Evolutionary conservation across 2,329 filamentous ascomycete species (phyloP), one percentile per base, ranked within the genome.

Genomic region (Aspergillus brunneoviolaceus): DNA sequence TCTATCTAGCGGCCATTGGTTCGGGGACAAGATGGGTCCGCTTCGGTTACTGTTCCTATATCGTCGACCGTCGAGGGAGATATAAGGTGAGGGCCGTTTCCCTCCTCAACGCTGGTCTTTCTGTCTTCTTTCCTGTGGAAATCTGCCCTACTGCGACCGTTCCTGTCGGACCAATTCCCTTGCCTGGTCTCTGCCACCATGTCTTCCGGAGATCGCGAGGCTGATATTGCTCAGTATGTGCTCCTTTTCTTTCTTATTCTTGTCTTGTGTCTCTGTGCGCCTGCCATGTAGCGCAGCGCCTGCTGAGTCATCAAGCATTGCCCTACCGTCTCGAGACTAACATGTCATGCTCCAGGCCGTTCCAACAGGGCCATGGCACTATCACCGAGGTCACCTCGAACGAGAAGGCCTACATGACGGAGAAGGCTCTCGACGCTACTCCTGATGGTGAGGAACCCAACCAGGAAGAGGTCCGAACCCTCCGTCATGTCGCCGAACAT

Each of bases 1-100:
- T 12, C 33, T 10, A 10, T 35, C 33, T 35, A 21, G 25, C 33
- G 19, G n/a, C 42, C 48, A 55, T 45, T 58, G 63, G 58, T 54
- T 52, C 60, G 52, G 55, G 83, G 91, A 94, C 85, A 96, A 96
- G 80, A 86, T 86, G 70, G 90, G 96, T 72, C 95, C 91, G 27
- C 92, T 96, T 77, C 88, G 92, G 58, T 57, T 63, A 56, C 58
- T 51, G 59, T 52, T 58, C 50, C 51, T 59, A 51, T 55, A 59
- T 62, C 65, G 48, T 58, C 63, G 67, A 67, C 66, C 49, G 54
- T 59, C 47, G 70, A 45, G 14, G 16, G 39, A 45, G 39, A 58
- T 68, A 71, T 70, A 72, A 68, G 67, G 59, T 62, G 62, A 50
- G 51, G 49, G 53, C 62, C 61, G 27, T 61, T 64, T 65, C 60